Conservation (phyloP, 2,329 filamentous ascomycete genomes). For the Ophiostoma sp. region DNA sequence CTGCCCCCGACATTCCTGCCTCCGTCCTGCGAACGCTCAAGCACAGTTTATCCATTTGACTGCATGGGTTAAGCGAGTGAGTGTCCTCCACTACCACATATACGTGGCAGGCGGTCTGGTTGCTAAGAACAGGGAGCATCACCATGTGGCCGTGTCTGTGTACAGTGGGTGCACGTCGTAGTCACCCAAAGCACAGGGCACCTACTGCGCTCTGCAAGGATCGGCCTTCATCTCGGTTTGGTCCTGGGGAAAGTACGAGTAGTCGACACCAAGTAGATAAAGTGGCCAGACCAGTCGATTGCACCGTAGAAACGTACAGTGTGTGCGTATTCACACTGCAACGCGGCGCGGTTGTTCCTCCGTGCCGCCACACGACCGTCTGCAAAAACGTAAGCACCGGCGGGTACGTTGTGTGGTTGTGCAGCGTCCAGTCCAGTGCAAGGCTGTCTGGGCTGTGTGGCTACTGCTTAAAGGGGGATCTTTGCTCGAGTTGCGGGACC, state of each 20-base stretch:
- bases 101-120: not conserved
- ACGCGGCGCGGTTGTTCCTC: constrained; percentile 5
- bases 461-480: constrained; percentile 5
- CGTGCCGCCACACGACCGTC: not conserved
- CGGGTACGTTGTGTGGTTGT: too few relatives aligned
- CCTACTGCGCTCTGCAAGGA: not conserved
- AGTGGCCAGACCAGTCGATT: not conserved
- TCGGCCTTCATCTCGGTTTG: constrained; percentile 4
- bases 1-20: too few relatives aligned
- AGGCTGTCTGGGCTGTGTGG: not conserved
- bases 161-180: not conserved
- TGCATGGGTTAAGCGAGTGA: constrained; percentile 4
- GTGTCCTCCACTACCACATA: not conserved
- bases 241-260: constrained; percentile 2
- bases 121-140: not conserved
- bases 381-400: not conserved
- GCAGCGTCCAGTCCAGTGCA: not conserved
- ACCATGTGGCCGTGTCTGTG: constrained; percentile 8
- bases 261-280: not conserved
- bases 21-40: too few relatives aligned
- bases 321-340: not conserved
- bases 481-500: not conserved
- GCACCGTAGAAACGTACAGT: not conserved
- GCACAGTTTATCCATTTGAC: not conserved
- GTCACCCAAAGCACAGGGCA: too few relatives aligned